phyloP scores from a whole-genome alignment of 768 basidiomycete species.

The Gloeophyllum trabeum region DNA sequence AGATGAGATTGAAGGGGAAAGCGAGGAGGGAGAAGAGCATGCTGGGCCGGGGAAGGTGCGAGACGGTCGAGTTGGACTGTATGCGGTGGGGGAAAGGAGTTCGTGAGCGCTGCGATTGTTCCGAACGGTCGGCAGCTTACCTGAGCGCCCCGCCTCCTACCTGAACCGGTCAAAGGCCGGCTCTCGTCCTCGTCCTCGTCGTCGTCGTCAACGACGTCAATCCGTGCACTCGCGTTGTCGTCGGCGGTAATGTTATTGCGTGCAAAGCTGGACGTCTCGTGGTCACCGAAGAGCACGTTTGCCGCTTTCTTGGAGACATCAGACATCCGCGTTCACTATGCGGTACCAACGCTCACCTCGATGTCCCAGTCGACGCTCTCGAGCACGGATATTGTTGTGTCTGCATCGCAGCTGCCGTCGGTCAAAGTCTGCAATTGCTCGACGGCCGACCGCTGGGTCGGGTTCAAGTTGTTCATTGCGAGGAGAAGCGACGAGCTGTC shows the following conservation, averaged over 20 bases:
- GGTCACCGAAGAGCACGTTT: conserved; percentile 42
- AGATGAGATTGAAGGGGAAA: conserved; percentile 49
- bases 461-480: not conserved
- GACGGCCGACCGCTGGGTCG: conserved; percentile 4
- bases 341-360: conserved; percentile 30
- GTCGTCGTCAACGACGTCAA: conserved; percentile 43
- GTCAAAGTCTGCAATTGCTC: conserved; percentile 46
- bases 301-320: conserved; percentile 30
- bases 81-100: conserved; percentile 1
- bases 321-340: conserved; percentile 4
- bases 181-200: conserved; percentile 21
- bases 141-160: conserved; percentile 12
- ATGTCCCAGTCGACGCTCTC: conserved; percentile 63
- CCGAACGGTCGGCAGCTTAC: conserved; percentile 8
- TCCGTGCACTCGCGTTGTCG: conserved; percentile 21
- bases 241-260: conserved; percentile 8
- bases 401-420: conserved; percentile 46
- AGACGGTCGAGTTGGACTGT: conserved; percentile 6
- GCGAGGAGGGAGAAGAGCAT: conserved; percentile 39
- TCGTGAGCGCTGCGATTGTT: conserved; percentile 7
- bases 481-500: no score
- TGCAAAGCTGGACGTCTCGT: no score
- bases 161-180: conserved; percentile 2
- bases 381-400: conserved; percentile 49
- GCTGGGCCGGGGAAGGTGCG: conserved; percentile 17